Percentiles rank a stretch among this genome's conserved stretches.
phyloP scores from a whole-genome alignment of 805 yeast genomes.

The Yamadazyma laniorum region DNA sequence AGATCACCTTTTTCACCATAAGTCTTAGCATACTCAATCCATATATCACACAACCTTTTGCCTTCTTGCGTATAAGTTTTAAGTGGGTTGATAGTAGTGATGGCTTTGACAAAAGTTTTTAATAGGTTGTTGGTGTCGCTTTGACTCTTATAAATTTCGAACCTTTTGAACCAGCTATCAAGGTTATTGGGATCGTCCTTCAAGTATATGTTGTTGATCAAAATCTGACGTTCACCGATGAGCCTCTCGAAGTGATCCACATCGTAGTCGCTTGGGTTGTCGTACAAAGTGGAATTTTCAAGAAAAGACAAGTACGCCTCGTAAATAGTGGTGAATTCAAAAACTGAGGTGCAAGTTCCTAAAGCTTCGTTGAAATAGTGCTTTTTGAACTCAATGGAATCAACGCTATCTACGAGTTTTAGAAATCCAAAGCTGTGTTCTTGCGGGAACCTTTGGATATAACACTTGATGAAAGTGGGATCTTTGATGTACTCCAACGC shows the following conservation, averaged over 20 bases:
- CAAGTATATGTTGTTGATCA: slow-evolving; percentile 65
- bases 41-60: slow-evolving; percentile 52
- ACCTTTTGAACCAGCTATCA: slow-evolving; percentile 67
- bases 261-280: slow-evolving; percentile 13
- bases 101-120: slow-evolving; percentile 61
- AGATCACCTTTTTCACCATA: slow-evolving; percentile 58
- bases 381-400: slow-evolving; percentile 24
- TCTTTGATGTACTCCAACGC: slow-evolving; percentile 22
- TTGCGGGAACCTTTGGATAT: slow-evolving; percentile 49
- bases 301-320: slow-evolving; percentile 43
- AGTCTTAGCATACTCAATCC: slow-evolving; percentile 67
- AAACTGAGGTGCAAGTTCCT: slow-evolving; percentile 44
- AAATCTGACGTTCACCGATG: slow-evolving; percentile 53
- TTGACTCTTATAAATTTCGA: slow-evolving; percentile 36
- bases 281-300: slow-evolving; percentile 2
- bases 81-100: slow-evolving; percentile 62
- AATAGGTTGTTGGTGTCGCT: slow-evolving; percentile 41
- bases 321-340: slow-evolving; percentile 62
- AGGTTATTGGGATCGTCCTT: slow-evolving; percentile 62
- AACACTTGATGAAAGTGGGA: slow-evolving; percentile 7
- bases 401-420: slow-evolving; percentile 38
- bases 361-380: slow-evolving; percentile 50
- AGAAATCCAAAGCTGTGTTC: slow-evolving; percentile 52
- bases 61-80: slow-evolving; percentile 27
- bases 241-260: slow-evolving; percentile 54